Percentiles rank a stretch among this genome's conserved stretches.
These are phyloP conservation scores for Epichloe gansuensis DNA, from an alignment of 2,329 filamentous ascomycete species.

Conservation along the genomic window DNA sequence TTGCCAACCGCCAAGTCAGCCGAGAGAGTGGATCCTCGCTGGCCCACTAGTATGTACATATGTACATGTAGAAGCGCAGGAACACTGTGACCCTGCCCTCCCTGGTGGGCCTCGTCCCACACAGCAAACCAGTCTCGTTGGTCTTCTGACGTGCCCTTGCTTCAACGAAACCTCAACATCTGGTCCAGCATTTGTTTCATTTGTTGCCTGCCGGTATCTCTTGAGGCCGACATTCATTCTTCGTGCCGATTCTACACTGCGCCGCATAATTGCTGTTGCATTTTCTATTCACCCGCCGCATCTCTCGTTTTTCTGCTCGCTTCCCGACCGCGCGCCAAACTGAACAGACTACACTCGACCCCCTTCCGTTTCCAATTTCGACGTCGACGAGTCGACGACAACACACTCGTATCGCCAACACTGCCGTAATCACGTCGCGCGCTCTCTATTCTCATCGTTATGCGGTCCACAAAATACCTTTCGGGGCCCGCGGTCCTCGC, in stretches of 20 bases:
- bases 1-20: too few species aligned
- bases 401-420: background rate
- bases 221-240: background rate
- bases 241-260: background rate
- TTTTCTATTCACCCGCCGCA: background rate
- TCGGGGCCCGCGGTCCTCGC: conserved; percentile 15
- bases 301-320: background rate
- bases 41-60: background rate
- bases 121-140: too few species aligned
- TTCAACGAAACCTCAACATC: background rate
- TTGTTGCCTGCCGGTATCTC: background rate
- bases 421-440: background rate
- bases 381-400: background rate
- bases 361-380: background rate
- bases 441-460: conserved; percentile 4
- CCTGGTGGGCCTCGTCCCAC: background rate
- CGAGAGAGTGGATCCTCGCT: background rate
- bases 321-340: background rate
- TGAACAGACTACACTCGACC: background rate
- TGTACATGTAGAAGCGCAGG: too few species aligned
- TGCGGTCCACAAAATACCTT: conserved; percentile 17
- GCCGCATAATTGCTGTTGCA: background rate
- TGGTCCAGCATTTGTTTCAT: background rate
- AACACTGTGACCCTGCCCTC: background rate
- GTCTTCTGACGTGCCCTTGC: too few species aligned